Percentiles rank a stretch among this genome's conserved stretches.
phyloP scores from a whole-genome alignment of 495 filamentous ascomycete genomes.

The Penicillium canariense region DNA sequence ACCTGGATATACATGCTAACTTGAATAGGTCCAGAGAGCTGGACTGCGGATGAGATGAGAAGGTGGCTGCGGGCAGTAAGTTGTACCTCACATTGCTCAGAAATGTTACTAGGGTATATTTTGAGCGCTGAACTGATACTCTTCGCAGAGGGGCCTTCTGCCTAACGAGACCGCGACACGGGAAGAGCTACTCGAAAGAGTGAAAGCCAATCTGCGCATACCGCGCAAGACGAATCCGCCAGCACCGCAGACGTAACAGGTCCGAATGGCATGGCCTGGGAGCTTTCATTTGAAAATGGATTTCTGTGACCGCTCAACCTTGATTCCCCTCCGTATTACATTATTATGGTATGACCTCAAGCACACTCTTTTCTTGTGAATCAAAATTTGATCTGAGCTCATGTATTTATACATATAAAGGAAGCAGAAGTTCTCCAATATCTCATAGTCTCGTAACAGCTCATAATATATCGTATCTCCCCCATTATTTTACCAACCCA shows the following conservation, averaged over 20 bases:
- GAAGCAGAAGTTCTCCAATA: not conserved
- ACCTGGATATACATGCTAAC: not conserved
- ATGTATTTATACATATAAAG: not conserved
- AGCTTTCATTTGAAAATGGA: not conserved
- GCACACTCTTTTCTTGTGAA: too few relatives aligned
- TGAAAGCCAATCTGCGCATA: slow-evolving; percentile 72
- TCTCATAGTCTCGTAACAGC: slow-evolving; percentile 2
- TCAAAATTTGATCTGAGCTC: not conserved
- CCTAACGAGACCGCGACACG: slow-evolving; percentile 63
- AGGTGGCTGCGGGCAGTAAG: slow-evolving; percentile 76
- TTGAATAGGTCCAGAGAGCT: slow-evolving; percentile 58
- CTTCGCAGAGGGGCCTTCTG: slow-evolving; percentile 65
- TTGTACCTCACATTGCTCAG: not conserved
- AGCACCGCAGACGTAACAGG: slow-evolving; percentile 8
- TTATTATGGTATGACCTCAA: not conserved
- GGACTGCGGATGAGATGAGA: slow-evolving; percentile 69
- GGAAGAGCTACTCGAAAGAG: slow-evolving; percentile 74
- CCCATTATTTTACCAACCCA: not conserved
- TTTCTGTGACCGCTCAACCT: not conserved
- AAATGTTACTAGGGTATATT: not conserved
- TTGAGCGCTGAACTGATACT: not conserved
- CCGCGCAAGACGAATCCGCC: slow-evolving; percentile 29
- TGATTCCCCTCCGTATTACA: not conserved
- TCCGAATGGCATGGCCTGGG: not conserved
- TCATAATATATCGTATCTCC: not conserved